A percentile compares a stretch with the other conserved stretches of the same genome.
These are phyloP conservation scores for Sporisorium scitamineum DNA, from an alignment of 1,284 basidiomycete species.

Conservation along the genomic window DNA sequence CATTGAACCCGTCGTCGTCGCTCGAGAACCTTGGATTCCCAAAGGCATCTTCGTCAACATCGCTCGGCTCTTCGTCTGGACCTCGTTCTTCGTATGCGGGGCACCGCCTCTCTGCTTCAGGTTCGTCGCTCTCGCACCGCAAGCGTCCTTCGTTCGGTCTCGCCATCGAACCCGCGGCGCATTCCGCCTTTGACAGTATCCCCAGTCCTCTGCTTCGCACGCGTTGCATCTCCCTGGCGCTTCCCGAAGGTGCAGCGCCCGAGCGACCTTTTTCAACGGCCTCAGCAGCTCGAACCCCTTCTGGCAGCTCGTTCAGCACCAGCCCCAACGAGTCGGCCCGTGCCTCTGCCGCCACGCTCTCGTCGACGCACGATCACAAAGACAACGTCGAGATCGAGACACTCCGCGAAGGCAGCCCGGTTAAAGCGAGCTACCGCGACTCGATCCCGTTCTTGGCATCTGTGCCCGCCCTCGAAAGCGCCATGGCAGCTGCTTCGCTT, in stretches of 20 bases:
- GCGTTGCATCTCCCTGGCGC: conserved; percentile 25
- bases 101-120: conserved; percentile 27
- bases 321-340: conserved; percentile 20
- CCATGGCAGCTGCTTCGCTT: conserved; percentile 21
- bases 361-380: conserved; percentile 24
- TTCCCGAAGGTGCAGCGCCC: conserved; percentile 7
- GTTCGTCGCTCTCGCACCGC: conserved; percentile 33
- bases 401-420: conserved; percentile 21
- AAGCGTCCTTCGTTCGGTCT: conserved; percentile 51
- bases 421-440: not conserved
- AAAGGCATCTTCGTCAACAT: not conserved
- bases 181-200: conserved; percentile 51
- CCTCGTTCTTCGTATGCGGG: conserved; percentile 14
- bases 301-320: conserved; percentile 18
- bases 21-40: conserved; percentile 3
- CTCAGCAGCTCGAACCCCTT: conserved; percentile 19
- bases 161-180: conserved; percentile 44
- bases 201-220: conserved; percentile 43
- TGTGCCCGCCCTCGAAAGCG: conserved; percentile 15
- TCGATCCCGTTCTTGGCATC: conserved; percentile 7
- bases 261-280: conserved; percentile 23
- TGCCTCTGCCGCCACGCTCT: conserved; percentile 33
- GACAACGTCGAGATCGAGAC: conserved; percentile 38
- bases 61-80: conserved; percentile 6
- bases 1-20: conserved; percentile 18